Base-by-base conservation (phyloP, 1,284 basidiomycete species). In the Apiotrichum domesticum region DNA sequence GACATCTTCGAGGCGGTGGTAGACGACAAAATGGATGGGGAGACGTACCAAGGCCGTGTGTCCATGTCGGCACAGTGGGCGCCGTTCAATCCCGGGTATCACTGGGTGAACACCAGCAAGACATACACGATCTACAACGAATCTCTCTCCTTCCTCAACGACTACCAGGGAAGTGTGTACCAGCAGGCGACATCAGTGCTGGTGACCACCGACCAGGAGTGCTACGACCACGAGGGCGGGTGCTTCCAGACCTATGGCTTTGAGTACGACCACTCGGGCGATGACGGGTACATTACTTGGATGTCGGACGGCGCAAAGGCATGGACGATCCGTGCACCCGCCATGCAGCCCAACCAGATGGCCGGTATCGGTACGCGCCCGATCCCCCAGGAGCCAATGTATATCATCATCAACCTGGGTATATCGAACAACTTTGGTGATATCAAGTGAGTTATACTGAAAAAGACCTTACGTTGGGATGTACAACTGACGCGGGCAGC, bases 351-450 rank as follows among this genome's bases (percentile, higher is more conserved):
- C 0, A 89, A 96, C 71, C 52, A 78, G 0, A 63, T 68, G 1
- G 84, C 85, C 3, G 78, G 89, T 63, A 90, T 96, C 56, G 79
- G 84, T 1, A 81, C 83, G 35, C 80, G 94, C 45, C 83, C 85
- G 1, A 80, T 97, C 34, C 84, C 91, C 0, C 83, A 88, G 66
- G 92, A 93, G 72, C 90, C 90, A 6, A 85, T 93, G 87, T 76
- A 75, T 52, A 53, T 74, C n/a, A 68, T 76, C 48, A 59, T 75
- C 53, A 75, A 76, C 71, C 77, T 95, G 67, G 90, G 88, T 52
- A 85, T 94, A 73, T 91, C 88, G 3, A 76, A 78, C 29, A 87
- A 87, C 68, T 94, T 94, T 67, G 87, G 86, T 41, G 55, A 64
- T 4, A 83, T 90, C 45, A 85, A 92, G 75, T 80, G 47, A 54